Percentiles rank a stretch among this genome's conserved stretches.
Evolutionary conservation across 2,329 filamentous ascomycete genomes (phyloP).

Genomic region (Fusarium protoensiforme): DNA sequence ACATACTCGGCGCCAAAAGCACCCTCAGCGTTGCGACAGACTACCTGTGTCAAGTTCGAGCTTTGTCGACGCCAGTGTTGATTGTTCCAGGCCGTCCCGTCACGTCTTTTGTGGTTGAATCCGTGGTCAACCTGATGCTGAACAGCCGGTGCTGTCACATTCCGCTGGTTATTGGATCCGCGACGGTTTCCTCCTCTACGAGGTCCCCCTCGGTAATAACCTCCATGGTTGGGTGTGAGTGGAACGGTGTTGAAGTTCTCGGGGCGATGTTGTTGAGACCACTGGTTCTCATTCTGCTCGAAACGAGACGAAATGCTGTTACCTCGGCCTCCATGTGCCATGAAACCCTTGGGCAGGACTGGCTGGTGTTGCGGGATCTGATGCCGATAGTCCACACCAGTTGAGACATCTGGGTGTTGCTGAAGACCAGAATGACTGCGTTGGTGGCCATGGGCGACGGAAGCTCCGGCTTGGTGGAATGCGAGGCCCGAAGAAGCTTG

Average conservation of each 20-base stretch:
- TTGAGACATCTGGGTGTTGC: neutral
- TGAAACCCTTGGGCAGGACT: conserved; percentile 2
- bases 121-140: conserved; percentile 11
- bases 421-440: neutral
- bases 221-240: conserved; percentile 13
- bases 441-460: neutral
- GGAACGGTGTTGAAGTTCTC: conserved; percentile 17
- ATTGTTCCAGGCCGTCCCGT: conserved; percentile 24
- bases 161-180: conserved; percentile 31
- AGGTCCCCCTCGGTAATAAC: conserved; percentile 18
- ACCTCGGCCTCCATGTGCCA: conserved; percentile 4
- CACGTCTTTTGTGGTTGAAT: conserved; percentile 25
- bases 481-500: neutral
- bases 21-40: conserved; percentile 39
- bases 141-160: conserved; percentile 26
- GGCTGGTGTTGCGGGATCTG: conserved; percentile 6
- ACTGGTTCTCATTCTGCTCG: conserved; percentile 15
- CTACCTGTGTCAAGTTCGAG: conserved; percentile 5
- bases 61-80: conserved; percentile 28
- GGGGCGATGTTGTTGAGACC: conserved; percentile 16
- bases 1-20: conserved; percentile 37
- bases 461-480: conserved; percentile 9
- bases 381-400: conserved; percentile 9
- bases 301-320: conserved; percentile 14
- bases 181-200: conserved; percentile 29